These are phyloP conservation scores for Trichoderma aggressivum DNA, from an alignment of 2,329 filamentous ascomycete genomes.

Conservation along the genomic window DNA sequence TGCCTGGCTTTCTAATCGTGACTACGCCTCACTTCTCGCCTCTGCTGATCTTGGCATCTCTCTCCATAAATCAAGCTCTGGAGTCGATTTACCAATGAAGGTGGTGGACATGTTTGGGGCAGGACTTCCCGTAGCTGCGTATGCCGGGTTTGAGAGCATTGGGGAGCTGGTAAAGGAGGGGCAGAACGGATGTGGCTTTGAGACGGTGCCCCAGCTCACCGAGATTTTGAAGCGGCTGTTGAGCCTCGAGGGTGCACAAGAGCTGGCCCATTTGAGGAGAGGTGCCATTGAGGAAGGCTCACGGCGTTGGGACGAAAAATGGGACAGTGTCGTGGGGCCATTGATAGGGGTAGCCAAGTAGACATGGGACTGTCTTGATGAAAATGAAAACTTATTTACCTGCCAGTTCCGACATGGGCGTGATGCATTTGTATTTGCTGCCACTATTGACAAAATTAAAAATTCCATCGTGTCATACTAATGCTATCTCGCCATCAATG, in stretches of 20 bases:
- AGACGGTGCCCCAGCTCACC: constrained; percentile 63
- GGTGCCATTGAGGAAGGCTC: constrained; percentile 73
- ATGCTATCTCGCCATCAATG: not conserved
- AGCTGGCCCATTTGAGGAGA: constrained; percentile 59
- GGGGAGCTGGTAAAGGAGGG: constrained; percentile 85
- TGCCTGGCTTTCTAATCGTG: constrained; percentile 77
- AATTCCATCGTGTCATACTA: not conserved
- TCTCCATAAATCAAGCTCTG: constrained; percentile 88
- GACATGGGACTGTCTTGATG: constrained; percentile 10
- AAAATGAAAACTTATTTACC: not conserved
- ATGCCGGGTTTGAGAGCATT: constrained; percentile 83
- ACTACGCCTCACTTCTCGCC: constrained; percentile 82
- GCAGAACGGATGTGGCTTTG: constrained; percentile 82
- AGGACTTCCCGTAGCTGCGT: constrained; percentile 85
- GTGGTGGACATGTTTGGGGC: constrained; percentile 99
- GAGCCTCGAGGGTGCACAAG: constrained; percentile 41
- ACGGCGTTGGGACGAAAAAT: constrained; percentile 86
- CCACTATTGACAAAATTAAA: not conserved
- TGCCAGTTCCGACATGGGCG: not conserved
- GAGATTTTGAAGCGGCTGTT: constrained; percentile 64
- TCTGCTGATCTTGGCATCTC: constrained; percentile 87
- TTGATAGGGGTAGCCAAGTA: constrained; percentile 54
- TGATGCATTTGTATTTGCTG: not conserved
- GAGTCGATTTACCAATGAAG: constrained; percentile 97
- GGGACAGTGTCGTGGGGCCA: constrained; percentile 76